phyloP scores from a whole-genome alignment of 2,329 filamentous ascomycete species.

The Mycosphaerelloides madeirae region DNA sequence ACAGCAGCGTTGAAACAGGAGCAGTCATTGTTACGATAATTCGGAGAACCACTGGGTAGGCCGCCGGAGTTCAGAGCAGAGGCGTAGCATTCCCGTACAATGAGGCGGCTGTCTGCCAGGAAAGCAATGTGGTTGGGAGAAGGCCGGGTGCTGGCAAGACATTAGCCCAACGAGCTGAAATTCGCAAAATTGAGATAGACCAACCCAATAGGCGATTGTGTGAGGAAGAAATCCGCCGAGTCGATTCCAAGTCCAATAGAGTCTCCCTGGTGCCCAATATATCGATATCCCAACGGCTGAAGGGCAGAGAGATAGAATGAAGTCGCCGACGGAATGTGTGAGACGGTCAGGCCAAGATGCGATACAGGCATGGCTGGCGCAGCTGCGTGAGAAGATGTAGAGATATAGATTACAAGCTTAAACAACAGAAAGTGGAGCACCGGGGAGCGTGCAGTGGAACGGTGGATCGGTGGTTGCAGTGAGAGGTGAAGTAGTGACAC shows the following conservation, averaged over 20 bases:
- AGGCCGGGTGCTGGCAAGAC: constrained; percentile 19
- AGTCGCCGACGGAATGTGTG: constrained; percentile 70
- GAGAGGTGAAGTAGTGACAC: constrained; percentile 7
- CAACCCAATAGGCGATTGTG: constrained; percentile 57
- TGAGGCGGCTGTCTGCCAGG: constrained; percentile 59
- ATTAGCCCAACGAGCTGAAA: background rate
- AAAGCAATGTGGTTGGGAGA: constrained; percentile 49
- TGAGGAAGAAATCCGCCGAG: constrained; percentile 60
- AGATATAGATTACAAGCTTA: constrained; percentile 10
- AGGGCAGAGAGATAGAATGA: constrained; percentile 79
- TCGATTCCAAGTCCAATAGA: constrained; percentile 58
- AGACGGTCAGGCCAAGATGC: constrained; percentile 63
- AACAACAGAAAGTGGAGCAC: constrained; percentile 14
- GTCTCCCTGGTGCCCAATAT: constrained; percentile 58
- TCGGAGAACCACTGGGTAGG: constrained; percentile 54
- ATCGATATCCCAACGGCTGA: constrained; percentile 72
- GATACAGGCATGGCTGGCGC: constrained; percentile 53
- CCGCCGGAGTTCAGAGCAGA: constrained; percentile 63
- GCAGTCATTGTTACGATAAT: constrained; percentile 48
- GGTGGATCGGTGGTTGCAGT: constrained; percentile 7
- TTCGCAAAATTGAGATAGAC: constrained; percentile 18
- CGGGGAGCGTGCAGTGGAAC: constrained; percentile 11
- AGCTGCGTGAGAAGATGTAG: constrained; percentile 4
- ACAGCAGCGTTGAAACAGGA: constrained; percentile 61
- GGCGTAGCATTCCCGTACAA: constrained; percentile 68